Evolutionary conservation across 2,329 filamentous ascomycete genomes (phyloP), one percentile per base, ranked within the genome.

Genomic region (Botrytis galanthina): DNA sequence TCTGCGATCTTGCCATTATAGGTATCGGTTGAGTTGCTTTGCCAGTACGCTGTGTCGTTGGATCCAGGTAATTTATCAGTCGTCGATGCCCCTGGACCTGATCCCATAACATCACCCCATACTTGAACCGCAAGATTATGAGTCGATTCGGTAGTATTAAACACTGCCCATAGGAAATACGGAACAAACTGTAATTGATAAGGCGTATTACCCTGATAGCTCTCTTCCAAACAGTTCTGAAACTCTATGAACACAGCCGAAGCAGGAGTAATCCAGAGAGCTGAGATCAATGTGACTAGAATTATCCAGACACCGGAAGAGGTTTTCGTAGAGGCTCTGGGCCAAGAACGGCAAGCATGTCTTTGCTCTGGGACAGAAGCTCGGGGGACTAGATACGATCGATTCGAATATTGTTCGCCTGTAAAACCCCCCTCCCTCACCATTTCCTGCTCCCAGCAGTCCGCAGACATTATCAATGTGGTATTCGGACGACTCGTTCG

Each of bases 31-130:
- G 85, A 80, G 80, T 96, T 85, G 3, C 73, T 76, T 77, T 81
- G 93, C 94, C 79, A 80, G 60, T 80, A 93, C 64, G 85, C 83
- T 0, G 88, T 82, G 80, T 89, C 87, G 78, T 87, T 82, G 29
- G 87, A 82, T 0, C 88, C 79, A 48, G 93, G 94, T 71, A 54
- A 54, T n/a, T 51, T n/a, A 94, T 87, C 3, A 82, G 74, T n/a
- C 85, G 80, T 3, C 62, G 87, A 86, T n/a, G 67, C 39, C 69
- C 71, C 74, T 32, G 75, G 74, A 10, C 78, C 78, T 44, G 91
- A 89, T 64, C 96, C 96, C 14, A 91, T 93, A 44, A 98, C 94
- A 82, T 98, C 98, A 70, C 95, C 95, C 85, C 94, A 98, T 64
- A 97, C 88, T 1, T 90, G 96, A 72, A 98, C 85, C 75, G 88